These are phyloP conservation scores for Trifolium pratense DNA, from an alignment of 306 rosid species.

Conservation along the genomic window DNA sequence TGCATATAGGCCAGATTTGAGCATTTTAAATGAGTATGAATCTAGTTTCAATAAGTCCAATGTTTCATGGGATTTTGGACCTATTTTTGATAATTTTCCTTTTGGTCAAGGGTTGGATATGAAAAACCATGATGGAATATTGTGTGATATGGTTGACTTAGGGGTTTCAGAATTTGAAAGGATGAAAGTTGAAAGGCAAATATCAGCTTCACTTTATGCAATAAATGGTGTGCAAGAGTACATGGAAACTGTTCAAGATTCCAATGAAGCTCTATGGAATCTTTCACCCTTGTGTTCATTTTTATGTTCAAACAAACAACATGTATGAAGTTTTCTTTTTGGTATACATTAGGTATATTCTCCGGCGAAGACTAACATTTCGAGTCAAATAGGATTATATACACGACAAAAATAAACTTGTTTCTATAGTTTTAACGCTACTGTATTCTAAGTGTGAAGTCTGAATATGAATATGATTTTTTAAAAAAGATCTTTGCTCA, in stretches of 20 bases:
- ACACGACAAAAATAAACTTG: neutral
- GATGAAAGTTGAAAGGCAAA: constrained; percentile 86
- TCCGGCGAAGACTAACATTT: neutral
- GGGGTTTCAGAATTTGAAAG: constrained; percentile 67
- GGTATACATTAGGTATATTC: neutral
- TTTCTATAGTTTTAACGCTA: neutral
- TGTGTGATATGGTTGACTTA: constrained; percentile 40
- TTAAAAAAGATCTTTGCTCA: neutral
- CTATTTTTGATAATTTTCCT: constrained; percentile 49
- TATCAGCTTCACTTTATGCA: constrained; percentile 84
- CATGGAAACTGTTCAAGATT: constrained; percentile 73
- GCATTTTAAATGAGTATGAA: constrained; percentile 54
- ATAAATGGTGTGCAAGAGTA: constrained; percentile 84
- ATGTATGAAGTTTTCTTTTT: neutral
- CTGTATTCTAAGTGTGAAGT: neutral
- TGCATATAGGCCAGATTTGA: constrained; percentile 75
- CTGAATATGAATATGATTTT: neutral
- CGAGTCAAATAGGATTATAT: neutral
- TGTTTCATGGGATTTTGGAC: constrained; percentile 51
- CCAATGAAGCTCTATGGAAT: constrained; percentile 66
- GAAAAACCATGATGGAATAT: constrained; percentile 35
- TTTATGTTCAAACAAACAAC: constrained; percentile 42
- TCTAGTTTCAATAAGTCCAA: constrained; percentile 27
- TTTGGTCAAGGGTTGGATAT: constrained; percentile 53
- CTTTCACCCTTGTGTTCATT: constrained; percentile 72